Evolutionary conservation across 345 rosid genomes (phyloP).

Genomic region (Euphorbia peplus): DNA sequence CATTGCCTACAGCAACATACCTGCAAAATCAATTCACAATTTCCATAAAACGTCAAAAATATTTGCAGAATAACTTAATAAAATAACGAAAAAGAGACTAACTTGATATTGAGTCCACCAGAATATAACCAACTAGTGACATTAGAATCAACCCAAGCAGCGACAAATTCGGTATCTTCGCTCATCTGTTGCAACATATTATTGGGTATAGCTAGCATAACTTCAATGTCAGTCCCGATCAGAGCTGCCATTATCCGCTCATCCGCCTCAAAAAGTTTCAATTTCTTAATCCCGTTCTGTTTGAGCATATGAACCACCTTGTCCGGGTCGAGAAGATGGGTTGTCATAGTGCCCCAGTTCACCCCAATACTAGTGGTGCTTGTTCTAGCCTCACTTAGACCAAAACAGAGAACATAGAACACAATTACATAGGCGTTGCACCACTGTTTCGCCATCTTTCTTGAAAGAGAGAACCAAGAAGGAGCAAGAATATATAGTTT

Average conservation of each 20-base stretch:
- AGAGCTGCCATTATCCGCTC: slow-evolving; percentile 28
- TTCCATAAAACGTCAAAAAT: background rate
- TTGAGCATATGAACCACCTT: slow-evolving; percentile 35
- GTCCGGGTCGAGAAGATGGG: slow-evolving; percentile 34
- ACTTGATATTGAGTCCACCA: slow-evolving; percentile 32
- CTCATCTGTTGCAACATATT: slow-evolving; percentile 21
- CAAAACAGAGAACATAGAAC: slow-evolving; percentile 14
- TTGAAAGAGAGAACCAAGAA: slow-evolving; percentile 11
- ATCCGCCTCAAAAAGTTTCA: slow-evolving; percentile 46
- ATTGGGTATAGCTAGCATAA: slow-evolving; percentile 42
- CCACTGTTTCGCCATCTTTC: slow-evolving; percentile 14
- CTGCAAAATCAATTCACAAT: background rate
- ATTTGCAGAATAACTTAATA: background rate
- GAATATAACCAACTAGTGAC: slow-evolving; percentile 20
- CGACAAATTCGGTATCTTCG: slow-evolving; percentile 13
- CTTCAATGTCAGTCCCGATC: slow-evolving; percentile 42
- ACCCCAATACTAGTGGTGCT: slow-evolving; percentile 26
- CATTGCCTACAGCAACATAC: slow-evolving; percentile 36
- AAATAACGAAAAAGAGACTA: background rate
- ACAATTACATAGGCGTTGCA: background rate
- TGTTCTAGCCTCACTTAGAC: slow-evolving; percentile 3
- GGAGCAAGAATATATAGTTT: too few relatives aligned
- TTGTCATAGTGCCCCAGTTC: slow-evolving; percentile 47
- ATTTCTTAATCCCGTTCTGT: slow-evolving; percentile 38
- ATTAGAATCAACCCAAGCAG: slow-evolving; percentile 27